Percentiles rank a stretch among this genome's conserved stretches.
phyloP scores from a whole-genome alignment of 805 yeast genomes.

The baker's yeast (Saccharomyces cerevisiae) region DNA sequence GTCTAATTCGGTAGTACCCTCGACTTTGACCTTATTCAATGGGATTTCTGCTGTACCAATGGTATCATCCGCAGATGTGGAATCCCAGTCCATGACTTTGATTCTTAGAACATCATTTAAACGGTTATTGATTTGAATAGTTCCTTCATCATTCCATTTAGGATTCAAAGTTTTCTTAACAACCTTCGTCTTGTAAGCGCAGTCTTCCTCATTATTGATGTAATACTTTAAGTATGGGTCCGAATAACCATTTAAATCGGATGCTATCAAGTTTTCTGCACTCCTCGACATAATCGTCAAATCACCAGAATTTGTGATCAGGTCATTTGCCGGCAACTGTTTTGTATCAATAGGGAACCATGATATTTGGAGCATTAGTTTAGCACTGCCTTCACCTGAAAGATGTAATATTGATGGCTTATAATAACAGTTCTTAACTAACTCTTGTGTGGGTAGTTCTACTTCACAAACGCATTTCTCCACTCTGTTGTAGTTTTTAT shows the following conservation, averaged over 20 bases:
- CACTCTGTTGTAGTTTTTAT: slow-evolving; percentile 44
- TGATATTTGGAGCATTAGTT: slow-evolving; percentile 52
- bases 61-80: slow-evolving; percentile 79
- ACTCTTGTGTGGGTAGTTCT: slow-evolving; percentile 55
- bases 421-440: slow-evolving; percentile 57
- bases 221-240: slow-evolving; percentile 80
- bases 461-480: slow-evolving; percentile 54
- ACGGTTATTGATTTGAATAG: slow-evolving; percentile 51
- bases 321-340: slow-evolving; percentile 63
- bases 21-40: slow-evolving; percentile 46
- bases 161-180: slow-evolving; percentile 85
- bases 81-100: slow-evolving; percentile 82
- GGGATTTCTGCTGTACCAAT: slow-evolving; percentile 59
- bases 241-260: slow-evolving; percentile 87
- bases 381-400: slow-evolving; percentile 43
- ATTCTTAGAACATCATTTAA: slow-evolving; percentile 50
- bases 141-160: slow-evolving; percentile 69
- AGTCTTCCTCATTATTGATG: slow-evolving; percentile 51
- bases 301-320: slow-evolving; percentile 66
- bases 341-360: slow-evolving; percentile 69
- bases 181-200: slow-evolving; percentile 65
- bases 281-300: slow-evolving; percentile 51
- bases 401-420: slow-evolving; percentile 51
- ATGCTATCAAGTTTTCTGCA: slow-evolving; percentile 67
- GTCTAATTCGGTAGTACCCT: slow-evolving; percentile 40